These are phyloP conservation scores for Boletus pseudo-olivaceus DNA, from an alignment of 768 basidiomycete genomes.

Conservation along the genomic window DNA sequence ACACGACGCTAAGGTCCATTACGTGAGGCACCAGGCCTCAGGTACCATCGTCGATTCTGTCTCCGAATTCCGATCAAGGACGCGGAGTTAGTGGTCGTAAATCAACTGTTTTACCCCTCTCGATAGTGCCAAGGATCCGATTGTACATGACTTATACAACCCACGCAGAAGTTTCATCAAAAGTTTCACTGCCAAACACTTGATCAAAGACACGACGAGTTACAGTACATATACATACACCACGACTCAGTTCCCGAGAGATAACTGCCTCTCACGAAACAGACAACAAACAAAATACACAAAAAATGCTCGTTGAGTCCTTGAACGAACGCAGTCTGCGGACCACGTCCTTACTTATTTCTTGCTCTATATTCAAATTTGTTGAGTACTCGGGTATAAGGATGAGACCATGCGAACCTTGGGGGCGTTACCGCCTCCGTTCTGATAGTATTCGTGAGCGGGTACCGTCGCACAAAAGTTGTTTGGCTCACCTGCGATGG, in stretches of 20 bases:
- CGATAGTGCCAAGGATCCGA: neutral
- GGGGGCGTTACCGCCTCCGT: neutral
- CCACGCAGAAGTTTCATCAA: neutral
- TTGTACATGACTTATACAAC: neutral
- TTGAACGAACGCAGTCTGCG: neutral
- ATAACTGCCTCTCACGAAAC: neutral
- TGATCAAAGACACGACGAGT: too few relatives aligned
- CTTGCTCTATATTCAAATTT: neutral
- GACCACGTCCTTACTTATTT: neutral
- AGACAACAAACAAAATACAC: neutral
- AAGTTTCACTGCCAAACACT: neutral
- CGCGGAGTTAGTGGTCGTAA: neutral
- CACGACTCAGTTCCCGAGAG: neutral
- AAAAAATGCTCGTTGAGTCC: neutral
- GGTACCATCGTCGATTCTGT: too few relatives aligned
- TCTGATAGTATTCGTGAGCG: conserved; percentile 6
- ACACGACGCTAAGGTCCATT: neutral
- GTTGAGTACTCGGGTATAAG: neutral
- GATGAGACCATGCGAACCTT: neutral
- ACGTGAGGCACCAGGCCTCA: neutral
- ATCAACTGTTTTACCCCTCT: neutral
- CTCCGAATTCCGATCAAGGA: neutral
- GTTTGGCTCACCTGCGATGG: conserved; percentile 1
- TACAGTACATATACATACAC: neutral
- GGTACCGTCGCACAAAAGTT: neutral